Conservation (phyloP, 768 basidiomycete species). For the Termitomyces sp. region DNA sequence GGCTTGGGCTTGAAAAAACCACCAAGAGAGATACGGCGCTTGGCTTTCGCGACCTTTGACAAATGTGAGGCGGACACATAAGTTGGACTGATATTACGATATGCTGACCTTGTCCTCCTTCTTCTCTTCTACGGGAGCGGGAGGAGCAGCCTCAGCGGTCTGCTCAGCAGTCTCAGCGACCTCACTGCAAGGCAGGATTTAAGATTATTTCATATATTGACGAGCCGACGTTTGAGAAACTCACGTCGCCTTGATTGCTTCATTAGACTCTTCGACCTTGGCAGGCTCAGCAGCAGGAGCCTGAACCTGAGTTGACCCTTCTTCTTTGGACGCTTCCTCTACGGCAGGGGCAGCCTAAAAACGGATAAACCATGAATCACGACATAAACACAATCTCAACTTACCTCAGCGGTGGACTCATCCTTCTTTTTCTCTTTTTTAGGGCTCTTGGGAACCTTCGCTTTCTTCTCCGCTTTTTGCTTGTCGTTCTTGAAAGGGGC, state of each 20-base stretch:
- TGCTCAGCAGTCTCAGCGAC: slow-evolving; percentile 32
- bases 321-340: slow-evolving; percentile 26
- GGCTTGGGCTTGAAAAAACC: slow-evolving; percentile 78
- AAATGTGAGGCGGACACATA: background rate
- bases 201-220: background rate
- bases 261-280: slow-evolving; percentile 45
- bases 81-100: background rate
- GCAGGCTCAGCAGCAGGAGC: slow-evolving; percentile 26
- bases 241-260: slow-evolving; percentile 71
- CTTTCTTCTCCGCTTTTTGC: slow-evolving; percentile 54
- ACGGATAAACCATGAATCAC: background rate
- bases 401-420: slow-evolving; percentile 44
- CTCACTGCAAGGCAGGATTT: slow-evolving; percentile 26
- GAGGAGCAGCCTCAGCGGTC: slow-evolving; percentile 26
- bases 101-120: slow-evolving; percentile 34
- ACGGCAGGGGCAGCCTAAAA: slow-evolving; percentile 31
- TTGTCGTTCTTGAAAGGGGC: slow-evolving; percentile 73
- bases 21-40: slow-evolving; percentile 80
- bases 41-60: slow-evolving; percentile 53
- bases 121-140: slow-evolving; percentile 27
- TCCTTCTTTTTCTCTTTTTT: slow-evolving; percentile 85
- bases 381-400: slow-evolving; percentile 7
- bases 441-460: slow-evolving; percentile 65
- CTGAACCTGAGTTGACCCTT: slow-evolving; percentile 25
- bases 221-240: slow-evolving; percentile 13